Evolutionary conservation across 441 rosid genomes (phyloP).

Genomic region (Gossypium laxum): DNA sequence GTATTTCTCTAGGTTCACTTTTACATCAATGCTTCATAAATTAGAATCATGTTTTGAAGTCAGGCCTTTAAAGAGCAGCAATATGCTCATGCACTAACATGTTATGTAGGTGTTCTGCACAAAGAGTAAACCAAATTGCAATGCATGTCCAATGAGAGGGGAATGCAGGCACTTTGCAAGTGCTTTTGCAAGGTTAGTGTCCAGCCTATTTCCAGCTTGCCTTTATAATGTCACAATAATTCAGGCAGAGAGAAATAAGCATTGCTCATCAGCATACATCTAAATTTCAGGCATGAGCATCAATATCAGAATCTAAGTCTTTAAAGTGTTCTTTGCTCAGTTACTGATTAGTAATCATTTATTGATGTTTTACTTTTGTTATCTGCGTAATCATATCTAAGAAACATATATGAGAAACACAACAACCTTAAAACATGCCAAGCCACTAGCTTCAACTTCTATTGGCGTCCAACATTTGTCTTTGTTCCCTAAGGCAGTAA

Average conservation of each 20-base stretch:
- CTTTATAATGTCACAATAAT: not conserved
- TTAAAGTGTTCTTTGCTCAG: not conserved
- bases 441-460: slow-evolving; percentile 1
- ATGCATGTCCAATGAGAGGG: slow-evolving; percentile 97
- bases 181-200: slow-evolving; percentile 88
- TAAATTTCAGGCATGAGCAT: not conserved
- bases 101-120: slow-evolving; percentile 88
- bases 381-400: not conserved
- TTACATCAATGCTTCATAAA: slow-evolving; percentile 15
- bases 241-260: not conserved
- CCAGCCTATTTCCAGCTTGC: slow-evolving; percentile 1
- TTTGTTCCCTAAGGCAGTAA: not conserved
- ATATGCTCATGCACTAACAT: slow-evolving; percentile 18
- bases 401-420: not conserved
- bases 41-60: slow-evolving; percentile 7
- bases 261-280: not conserved
- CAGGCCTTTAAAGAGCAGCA: slow-evolving; percentile 12
- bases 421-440: not conserved
- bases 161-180: slow-evolving; percentile 99
- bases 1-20: slow-evolving; percentile 27
- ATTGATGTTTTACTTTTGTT: not conserved
- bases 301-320: slow-evolving; percentile 2
- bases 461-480: not conserved
- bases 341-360: slow-evolving; percentile 5
- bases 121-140: slow-evolving; percentile 88